These are phyloP conservation scores for Aureobasidium melanogenum DNA, from an alignment of 2,329 filamentous ascomycete species.

Conservation along the genomic window DNA sequence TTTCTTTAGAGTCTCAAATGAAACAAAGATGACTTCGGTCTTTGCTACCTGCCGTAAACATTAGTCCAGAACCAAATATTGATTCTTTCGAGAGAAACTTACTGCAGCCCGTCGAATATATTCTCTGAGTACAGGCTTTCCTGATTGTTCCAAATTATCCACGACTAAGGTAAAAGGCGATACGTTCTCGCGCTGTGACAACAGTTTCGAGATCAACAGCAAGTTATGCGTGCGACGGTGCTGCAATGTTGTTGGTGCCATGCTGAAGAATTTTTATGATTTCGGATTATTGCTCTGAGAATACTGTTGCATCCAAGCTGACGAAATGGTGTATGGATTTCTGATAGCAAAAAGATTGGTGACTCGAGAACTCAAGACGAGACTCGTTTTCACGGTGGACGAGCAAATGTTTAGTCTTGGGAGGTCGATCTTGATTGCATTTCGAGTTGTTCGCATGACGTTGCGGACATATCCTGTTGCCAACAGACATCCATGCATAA, in stretches of 20 bases:
- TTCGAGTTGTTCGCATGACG: not conserved
- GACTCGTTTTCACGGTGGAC: not conserved
- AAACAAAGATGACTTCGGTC: constrained; percentile 64
- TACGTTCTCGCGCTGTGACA: constrained; percentile 67
- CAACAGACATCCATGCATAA: not conserved
- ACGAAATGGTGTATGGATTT: not conserved
- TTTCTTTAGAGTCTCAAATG: constrained; percentile 63
- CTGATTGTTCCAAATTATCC: constrained; percentile 77
- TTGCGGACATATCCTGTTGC: not conserved
- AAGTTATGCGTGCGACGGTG: constrained; percentile 79
- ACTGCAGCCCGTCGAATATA: constrained; percentile 70
- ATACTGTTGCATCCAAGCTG: not conserved
- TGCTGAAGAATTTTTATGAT: constrained; percentile 23
- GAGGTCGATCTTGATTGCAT: not conserved
- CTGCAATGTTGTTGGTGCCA: constrained; percentile 49
- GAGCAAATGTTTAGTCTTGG: too few relatives aligned
- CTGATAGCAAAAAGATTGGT: not conserved
- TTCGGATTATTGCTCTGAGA: not conserved
- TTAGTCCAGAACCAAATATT: not conserved
- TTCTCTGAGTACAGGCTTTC: constrained; percentile 59
- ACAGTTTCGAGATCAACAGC: constrained; percentile 70
- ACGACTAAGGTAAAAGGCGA: constrained; percentile 82
- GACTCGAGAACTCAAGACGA: not conserved
- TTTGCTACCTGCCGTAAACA: constrained; percentile 46
- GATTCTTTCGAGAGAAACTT: not conserved